A percentile compares a stretch with the other conserved stretches of the same genome.
Conservation (phyloP, 2,329 filamentous ascomycete species). For the Geosmithia putterillii region DNA sequence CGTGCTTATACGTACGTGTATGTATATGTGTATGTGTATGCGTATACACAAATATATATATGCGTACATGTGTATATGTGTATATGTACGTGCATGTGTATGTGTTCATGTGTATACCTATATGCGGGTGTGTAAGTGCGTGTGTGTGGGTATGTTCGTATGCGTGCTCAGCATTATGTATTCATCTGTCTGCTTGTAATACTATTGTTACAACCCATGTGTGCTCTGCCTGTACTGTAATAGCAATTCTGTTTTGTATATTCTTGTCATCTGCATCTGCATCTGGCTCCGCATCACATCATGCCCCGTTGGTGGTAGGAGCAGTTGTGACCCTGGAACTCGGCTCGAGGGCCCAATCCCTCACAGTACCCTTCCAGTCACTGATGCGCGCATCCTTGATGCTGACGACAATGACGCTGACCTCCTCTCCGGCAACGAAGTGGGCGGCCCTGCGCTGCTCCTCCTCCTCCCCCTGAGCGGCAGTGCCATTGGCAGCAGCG, state of each 20-base stretch:
- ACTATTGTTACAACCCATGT: neutral
- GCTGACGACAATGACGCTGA: slow-evolving; percentile 74
- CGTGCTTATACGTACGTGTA: too few relatives aligned
- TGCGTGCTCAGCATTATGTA: too few relatives aligned
- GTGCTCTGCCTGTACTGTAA: neutral
- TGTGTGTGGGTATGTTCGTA: too few relatives aligned
- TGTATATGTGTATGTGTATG: too few relatives aligned
- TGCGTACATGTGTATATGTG: too few relatives aligned
- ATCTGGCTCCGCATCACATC: neutral
- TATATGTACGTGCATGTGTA: too few relatives aligned
- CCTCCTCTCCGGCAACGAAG: slow-evolving; percentile 56
- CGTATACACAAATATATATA: too few relatives aligned
- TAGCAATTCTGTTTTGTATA: neutral
- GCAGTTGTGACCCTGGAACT: slow-evolving; percentile 2
- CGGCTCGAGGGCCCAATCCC: slow-evolving; percentile 54
- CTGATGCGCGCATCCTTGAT: slow-evolving; percentile 79
- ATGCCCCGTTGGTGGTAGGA: neutral
- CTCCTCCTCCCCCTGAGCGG: slow-evolving; percentile 5
- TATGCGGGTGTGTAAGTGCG: too few relatives aligned
- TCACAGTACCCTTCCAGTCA: slow-evolving; percentile 89
- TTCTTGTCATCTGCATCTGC: neutral
- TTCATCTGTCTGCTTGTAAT: too few relatives aligned
- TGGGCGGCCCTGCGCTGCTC: neutral
- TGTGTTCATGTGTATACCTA: too few relatives aligned
- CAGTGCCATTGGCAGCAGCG: too few relatives aligned